Evolutionary conservation across 805 yeast species (phyloP), one percentile per base, ranked within the genome.

Genomic region (Candida tammaniensis): DNA sequence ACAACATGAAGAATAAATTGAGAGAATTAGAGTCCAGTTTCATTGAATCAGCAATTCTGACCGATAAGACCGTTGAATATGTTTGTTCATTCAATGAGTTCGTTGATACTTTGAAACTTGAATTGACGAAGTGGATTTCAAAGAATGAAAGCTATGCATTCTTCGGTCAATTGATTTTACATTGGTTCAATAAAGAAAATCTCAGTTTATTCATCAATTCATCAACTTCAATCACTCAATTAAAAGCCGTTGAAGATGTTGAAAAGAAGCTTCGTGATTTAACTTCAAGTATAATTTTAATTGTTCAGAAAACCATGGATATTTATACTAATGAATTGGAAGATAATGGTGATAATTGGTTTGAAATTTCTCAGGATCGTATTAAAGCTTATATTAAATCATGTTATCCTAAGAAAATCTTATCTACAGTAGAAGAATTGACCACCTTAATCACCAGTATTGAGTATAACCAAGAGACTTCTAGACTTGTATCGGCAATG

Each of bases 331-430:
- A 48, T 4, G 55, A 43, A 2, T 46, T 76, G 2, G 43, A 56
- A 1, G 74, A 63, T 14, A 78, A 72, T 13, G 57, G 54, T 17
- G 89, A 84, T 39, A 64, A 68, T n/a, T 89, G 96, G 95, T 66
- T 86, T 20, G 54, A 65, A 4, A 36, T 48, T 1, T 44, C 78
- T 1, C 80, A 80, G 38, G 69, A 62, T 27, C 64, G 69, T 26
- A 45, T 76, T 3, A 50, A 57, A 14, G 57, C 55, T 12, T 58
- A 70, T 30, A 47, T 73, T 5, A 76, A 72, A 33, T 40, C 66
- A 1, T 52, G 75, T n/a, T 71, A 71, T 32, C 50, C 61, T 22
- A 48, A 47, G 1, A 49, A 60, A 9, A 61, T 82, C 21, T 28
- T 52, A 3, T 39, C 44, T 9, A 55, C 68, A 22, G 40, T 78